Evolutionary conservation across 2,329 filamentous ascomycete genomes (phyloP).

Genomic region (Lizonia empirigonia): DNA sequence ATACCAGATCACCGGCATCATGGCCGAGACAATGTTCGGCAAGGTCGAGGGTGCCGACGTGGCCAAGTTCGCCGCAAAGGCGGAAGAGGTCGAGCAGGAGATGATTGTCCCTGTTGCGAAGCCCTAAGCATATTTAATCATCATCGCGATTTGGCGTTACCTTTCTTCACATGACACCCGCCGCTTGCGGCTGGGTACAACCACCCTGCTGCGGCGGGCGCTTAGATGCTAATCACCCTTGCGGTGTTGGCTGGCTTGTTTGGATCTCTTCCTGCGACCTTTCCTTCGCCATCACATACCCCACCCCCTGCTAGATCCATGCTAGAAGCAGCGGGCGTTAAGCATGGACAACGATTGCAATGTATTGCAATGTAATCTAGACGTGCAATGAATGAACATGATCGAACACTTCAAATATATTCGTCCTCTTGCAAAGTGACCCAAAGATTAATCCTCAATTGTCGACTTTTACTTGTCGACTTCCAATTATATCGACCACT

Average conservation of each 20-base stretch:
- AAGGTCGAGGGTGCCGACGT: constrained; percentile 58
- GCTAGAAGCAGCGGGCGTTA: constrained; percentile 21
- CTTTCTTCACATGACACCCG: too few species aligned
- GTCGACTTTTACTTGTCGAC: too few species aligned
- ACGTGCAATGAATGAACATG: constrained; percentile 20
- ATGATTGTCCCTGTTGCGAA: constrained; percentile 37
- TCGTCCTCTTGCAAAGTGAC: not conserved
- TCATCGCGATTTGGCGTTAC: constrained; percentile 12
- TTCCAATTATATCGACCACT: too few species aligned
- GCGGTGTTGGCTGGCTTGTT: not conserved
- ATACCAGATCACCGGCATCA: constrained; percentile 82
- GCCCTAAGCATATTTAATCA: constrained; percentile 33
- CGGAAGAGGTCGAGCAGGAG: constrained; percentile 44
- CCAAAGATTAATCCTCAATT: too few species aligned
- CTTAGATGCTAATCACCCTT: constrained; percentile 1
- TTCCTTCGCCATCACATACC: constrained; percentile 18
- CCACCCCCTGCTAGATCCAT: constrained; percentile 22
- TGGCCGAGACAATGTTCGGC: constrained; percentile 70
- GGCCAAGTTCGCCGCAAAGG: constrained; percentile 47
- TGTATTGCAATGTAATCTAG: constrained; percentile 16
- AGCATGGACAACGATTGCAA: constrained; percentile 20
- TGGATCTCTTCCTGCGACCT: not conserved
- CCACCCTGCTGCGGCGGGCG: too few species aligned
- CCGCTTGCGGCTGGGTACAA: too few species aligned
- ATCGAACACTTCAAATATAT: constrained; percentile 4